Evolutionary conservation across 1,139 yeast genomes (phyloP).

Genomic region (Yarrowia galli): DNA sequence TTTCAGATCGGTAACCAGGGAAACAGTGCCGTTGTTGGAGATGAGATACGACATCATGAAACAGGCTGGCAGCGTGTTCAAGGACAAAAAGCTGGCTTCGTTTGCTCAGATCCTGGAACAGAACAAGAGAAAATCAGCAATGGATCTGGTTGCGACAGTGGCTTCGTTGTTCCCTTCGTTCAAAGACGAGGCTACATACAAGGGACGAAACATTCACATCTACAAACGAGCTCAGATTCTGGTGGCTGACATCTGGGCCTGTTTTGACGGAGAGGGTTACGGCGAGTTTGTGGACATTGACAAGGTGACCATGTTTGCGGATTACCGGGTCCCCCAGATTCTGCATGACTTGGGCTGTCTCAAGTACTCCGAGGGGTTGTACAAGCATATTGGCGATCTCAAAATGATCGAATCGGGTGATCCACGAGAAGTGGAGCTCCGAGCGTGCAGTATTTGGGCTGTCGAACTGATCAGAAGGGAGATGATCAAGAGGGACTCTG

Average conservation of each 20-base stretch:
- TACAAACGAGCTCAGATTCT: slow-evolving; percentile 55
- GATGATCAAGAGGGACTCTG: slow-evolving; percentile 45
- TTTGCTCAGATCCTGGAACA: slow-evolving; percentile 11
- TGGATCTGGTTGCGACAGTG: slow-evolving; percentile 48
- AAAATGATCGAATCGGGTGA: slow-evolving; percentile 47
- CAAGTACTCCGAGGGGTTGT: slow-evolving; percentile 49
- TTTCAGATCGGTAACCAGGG: slow-evolving; percentile 50
- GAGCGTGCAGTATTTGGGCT: slow-evolving; percentile 55
- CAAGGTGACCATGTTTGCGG: slow-evolving; percentile 57
- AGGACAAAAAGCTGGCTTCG: slow-evolving; percentile 37
- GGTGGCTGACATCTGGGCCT: slow-evolving; percentile 56
- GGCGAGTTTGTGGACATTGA: slow-evolving; percentile 54
- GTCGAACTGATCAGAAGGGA: slow-evolving; percentile 51
- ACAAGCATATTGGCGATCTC: slow-evolving; percentile 43
- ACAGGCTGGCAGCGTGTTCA: slow-evolving; percentile 51
- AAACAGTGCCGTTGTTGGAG: slow-evolving; percentile 51
- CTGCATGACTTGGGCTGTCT: slow-evolving; percentile 52
- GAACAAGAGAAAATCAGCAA: slow-evolving; percentile 48
- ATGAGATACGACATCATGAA: slow-evolving; percentile 50
- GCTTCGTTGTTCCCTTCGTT: slow-evolving; percentile 49
- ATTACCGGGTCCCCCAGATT: slow-evolving; percentile 57
- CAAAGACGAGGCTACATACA: slow-evolving; percentile 49
- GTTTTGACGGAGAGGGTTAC: slow-evolving; percentile 51
- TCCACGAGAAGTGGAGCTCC: slow-evolving; percentile 52
- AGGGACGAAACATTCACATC: slow-evolving; percentile 48